Conservation (phyloP, 495 filamentous ascomycete genomes). For the Penicillium flavigenum region DNA sequence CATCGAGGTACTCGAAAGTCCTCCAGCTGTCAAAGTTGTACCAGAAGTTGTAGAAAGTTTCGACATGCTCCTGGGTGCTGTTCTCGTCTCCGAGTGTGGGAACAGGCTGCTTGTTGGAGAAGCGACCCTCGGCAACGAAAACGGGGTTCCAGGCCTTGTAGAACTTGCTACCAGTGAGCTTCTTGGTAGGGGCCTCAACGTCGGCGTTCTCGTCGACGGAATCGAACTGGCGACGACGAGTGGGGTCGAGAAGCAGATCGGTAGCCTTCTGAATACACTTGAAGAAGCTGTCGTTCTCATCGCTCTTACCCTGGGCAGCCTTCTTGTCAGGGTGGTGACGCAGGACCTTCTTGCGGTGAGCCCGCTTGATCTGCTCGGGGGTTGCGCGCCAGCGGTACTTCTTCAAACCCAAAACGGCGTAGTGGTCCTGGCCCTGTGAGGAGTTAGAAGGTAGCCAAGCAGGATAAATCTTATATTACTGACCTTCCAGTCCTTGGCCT, state of each 20-base stretch:
- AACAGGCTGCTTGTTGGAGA: constrained; percentile 86
- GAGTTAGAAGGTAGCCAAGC: constrained; percentile 17
- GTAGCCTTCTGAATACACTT: constrained; percentile 99
- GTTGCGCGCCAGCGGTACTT: constrained; percentile 90
- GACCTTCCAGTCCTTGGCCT: constrained; percentile 99
- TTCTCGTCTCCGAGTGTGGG: constrained; percentile 82
- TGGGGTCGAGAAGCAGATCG: constrained; percentile 87
- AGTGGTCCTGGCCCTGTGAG: constrained; percentile 87
- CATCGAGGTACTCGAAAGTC: constrained; percentile 95
- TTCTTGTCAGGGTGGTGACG: constrained; percentile 99
- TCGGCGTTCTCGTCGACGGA: constrained; percentile 93
- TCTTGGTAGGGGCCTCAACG: constrained; percentile 88
- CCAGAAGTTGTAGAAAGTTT: constrained; percentile 98
- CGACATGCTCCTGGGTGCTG: constrained; percentile 81
- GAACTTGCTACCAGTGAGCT: constrained; percentile 78
- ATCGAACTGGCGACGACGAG: constrained; percentile 93
- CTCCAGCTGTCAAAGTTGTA: constrained; percentile 99
- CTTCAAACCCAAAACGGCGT: constrained; percentile 89
- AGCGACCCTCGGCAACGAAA: constrained; percentile 87
- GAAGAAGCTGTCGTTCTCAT: constrained; percentile 98
- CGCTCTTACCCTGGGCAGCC: constrained; percentile 73
- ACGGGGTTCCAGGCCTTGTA: constrained; percentile 90
- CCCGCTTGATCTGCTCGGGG: constrained; percentile 96
- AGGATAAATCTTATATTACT: constrained; percentile 11
- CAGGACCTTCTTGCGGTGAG: constrained; percentile 98